Percentiles rank a stretch among this genome's conserved stretches.
These are phyloP conservation scores for Magnaporthiopsis rhizophila DNA, from an alignment of 2,329 filamentous ascomycete genomes.

Conservation along the genomic window DNA sequence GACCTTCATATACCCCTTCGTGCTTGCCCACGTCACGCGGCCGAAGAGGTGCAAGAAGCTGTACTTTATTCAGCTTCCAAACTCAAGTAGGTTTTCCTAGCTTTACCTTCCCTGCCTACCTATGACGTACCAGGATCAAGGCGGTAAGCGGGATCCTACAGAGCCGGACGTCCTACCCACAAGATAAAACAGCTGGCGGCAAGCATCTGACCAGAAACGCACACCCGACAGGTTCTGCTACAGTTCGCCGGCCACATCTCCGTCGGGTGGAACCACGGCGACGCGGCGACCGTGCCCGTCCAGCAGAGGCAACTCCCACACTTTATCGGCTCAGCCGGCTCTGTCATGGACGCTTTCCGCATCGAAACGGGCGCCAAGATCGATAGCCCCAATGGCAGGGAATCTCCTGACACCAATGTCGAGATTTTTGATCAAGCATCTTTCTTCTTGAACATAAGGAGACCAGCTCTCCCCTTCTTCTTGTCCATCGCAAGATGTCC, in stretches of 20 bases:
- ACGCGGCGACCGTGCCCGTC: slow-evolving; percentile 71
- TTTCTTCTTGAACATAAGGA: too few species aligned
- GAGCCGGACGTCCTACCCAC: too few species aligned
- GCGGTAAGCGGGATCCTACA: too few species aligned
- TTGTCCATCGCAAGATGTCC: too few species aligned
- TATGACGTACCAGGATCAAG: background rate
- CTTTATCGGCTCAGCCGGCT: slow-evolving; percentile 83
- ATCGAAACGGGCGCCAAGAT: slow-evolving; percentile 84
- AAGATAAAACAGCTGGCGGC: too few species aligned
- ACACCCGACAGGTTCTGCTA: too few species aligned
- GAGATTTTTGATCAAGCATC: slow-evolving; percentile 72
- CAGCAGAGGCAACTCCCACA: slow-evolving; percentile 87
- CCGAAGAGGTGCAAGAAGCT: slow-evolving; percentile 99
- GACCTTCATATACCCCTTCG: slow-evolving; percentile 99
- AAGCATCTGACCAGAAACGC: too few species aligned
- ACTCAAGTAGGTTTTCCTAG: slow-evolving; percentile 61
- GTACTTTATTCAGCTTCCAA: slow-evolving; percentile 90
- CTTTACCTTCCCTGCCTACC: background rate
- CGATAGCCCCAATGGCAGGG: slow-evolving; percentile 77
- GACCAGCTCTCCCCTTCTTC: too few species aligned
- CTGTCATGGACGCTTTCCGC: slow-evolving; percentile 87
- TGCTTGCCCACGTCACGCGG: slow-evolving; percentile 88
- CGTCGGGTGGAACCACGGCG: too few species aligned
- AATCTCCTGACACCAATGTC: slow-evolving; percentile 62
- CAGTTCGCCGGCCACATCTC: too few species aligned